Conservation (phyloP, 2,329 filamentous ascomycete genomes). For the Thielaviopsis ethacetica region DNA sequence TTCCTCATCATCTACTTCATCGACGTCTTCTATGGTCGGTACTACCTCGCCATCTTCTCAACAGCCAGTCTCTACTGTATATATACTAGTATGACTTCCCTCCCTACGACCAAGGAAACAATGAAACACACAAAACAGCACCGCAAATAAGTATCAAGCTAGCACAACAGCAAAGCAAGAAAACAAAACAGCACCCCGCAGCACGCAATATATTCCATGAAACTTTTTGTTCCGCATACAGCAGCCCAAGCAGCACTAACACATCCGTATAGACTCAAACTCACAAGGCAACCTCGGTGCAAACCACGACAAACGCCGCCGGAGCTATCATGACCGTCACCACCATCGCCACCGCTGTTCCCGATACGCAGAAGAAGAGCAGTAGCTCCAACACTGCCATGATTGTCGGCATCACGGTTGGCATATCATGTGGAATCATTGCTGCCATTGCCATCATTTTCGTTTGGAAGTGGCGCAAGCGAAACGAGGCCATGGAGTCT, state of each 20-base stretch:
- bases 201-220: not conserved
- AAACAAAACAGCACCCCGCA: not conserved
- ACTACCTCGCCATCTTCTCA: not conserved
- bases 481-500: slow-evolving; percentile 15
- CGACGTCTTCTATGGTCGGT: slow-evolving; percentile 14
- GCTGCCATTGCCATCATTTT: slow-evolving; percentile 26
- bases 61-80: not conserved
- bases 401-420: slow-evolving; percentile 36
- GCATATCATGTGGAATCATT: slow-evolving; percentile 24
- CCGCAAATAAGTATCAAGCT: not conserved
- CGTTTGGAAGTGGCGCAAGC: slow-evolving; percentile 29
- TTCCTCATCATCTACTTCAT: not conserved
- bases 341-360: slow-evolving; percentile 27
- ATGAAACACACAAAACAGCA: not conserved
- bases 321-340: slow-evolving; percentile 40
- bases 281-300: slow-evolving; percentile 20
- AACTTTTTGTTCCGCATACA: not conserved
- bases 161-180: not conserved
- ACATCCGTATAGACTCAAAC: slow-evolving; percentile 19
- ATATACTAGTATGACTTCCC: not conserved
- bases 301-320: slow-evolving; percentile 35
- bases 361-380: slow-evolving; percentile 14
- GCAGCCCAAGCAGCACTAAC: slow-evolving; percentile 11
- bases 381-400: slow-evolving; percentile 27
- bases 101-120: not conserved